A percentile compares a stretch with the other conserved stretches of the same genome.
Evolutionary conservation across 2,329 filamentous ascomycete species (phyloP).

Genomic region (Microthyrium microscopicum): DNA sequence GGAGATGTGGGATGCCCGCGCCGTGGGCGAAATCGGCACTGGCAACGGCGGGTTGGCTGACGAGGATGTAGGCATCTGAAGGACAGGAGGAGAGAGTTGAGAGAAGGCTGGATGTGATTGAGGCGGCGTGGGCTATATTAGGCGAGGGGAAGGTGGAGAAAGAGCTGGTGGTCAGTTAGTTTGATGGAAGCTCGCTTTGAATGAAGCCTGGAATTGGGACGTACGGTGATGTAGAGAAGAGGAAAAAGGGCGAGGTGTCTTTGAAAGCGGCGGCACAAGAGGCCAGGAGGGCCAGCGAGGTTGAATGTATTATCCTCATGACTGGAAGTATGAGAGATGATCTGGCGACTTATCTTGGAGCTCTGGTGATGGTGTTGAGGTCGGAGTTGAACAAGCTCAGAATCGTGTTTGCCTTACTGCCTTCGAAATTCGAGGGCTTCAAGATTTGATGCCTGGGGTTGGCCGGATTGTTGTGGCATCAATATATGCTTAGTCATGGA

Average conservation of each 20-base stretch:
- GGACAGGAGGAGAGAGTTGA: conserved; percentile 46
- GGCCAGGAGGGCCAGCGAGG: conserved; percentile 35
- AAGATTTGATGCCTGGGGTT: too few relatives aligned
- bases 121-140: conserved; percentile 21
- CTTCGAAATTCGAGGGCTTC: too few relatives aligned
- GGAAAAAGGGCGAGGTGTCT: conserved; percentile 75
- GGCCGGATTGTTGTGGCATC: too few relatives aligned
- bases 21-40: conserved; percentile 46
- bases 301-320: too few relatives aligned
- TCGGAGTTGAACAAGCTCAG: too few relatives aligned
- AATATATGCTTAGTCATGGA: too few relatives aligned
- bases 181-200: too few relatives aligned
- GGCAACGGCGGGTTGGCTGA: conserved; percentile 60
- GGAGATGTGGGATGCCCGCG: conserved; percentile 36
- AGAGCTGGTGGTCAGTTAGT: too few relatives aligned
- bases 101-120: conserved; percentile 25
- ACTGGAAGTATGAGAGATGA: too few relatives aligned
- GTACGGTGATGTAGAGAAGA: conserved; percentile 74
- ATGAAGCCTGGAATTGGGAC: conserved; percentile 18
- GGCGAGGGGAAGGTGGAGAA: conserved; percentile 1
- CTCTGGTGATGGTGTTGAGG: too few relatives aligned
- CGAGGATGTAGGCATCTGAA: conserved; percentile 58
- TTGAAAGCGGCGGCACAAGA: conserved; percentile 55
- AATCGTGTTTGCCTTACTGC: too few relatives aligned
- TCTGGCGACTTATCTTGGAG: too few relatives aligned